phyloP scores from a whole-genome alignment of 495 filamentous ascomycete genomes.

The Wilcoxina mikolae region DNA sequence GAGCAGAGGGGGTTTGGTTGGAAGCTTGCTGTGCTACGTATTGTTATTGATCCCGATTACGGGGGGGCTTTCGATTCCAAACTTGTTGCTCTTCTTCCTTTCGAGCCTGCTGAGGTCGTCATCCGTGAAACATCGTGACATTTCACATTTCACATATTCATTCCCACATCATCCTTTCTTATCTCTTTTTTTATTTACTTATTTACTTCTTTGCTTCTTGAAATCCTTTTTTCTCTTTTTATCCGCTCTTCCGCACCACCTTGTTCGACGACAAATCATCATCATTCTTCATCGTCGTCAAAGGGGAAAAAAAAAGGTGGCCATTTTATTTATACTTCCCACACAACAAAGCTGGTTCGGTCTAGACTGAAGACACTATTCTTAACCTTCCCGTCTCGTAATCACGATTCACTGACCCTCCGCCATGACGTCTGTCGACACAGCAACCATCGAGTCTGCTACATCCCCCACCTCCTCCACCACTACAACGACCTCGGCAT shows the following conservation, averaged over 20 bases:
- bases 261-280: not conserved
- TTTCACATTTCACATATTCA: not conserved
- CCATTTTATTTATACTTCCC: no score
- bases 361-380: not conserved
- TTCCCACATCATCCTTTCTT: not conserved
- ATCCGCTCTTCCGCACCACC: not conserved
- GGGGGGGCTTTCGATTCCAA: not conserved
- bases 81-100: not conserved
- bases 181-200: not conserved
- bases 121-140: not conserved
- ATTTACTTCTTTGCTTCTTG: not conserved
- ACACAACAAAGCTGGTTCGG: not conserved
- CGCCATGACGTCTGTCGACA: not conserved
- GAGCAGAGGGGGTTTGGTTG: not conserved
- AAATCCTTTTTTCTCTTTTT: not conserved
- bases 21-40: not conserved
- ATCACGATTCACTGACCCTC: conserved; percentile 3
- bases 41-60: not conserved
- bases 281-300: not conserved
- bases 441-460: not conserved
- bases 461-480: not conserved
- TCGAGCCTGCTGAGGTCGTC: not conserved
- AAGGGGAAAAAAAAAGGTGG: no score
- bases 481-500: not conserved
- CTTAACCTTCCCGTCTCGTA: not conserved